phyloP scores from a whole-genome alignment of 352 stramenopile genomes.

The Phytophthora pinifolia region DNA sequence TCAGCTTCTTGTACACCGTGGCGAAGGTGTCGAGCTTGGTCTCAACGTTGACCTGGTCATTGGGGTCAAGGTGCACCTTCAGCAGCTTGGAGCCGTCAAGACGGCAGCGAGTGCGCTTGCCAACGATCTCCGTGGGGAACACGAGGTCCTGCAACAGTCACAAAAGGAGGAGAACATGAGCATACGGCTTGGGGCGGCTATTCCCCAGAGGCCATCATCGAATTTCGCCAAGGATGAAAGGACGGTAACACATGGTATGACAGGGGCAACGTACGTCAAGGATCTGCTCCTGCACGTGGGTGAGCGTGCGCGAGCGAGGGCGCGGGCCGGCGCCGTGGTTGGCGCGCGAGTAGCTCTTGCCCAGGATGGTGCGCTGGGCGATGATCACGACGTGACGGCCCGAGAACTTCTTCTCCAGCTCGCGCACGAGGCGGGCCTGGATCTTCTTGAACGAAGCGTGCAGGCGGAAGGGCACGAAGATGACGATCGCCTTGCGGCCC shows the following conservation, averaged over 20 bases:
- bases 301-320: slow-evolving; percentile 97
- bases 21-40: slow-evolving; percentile 99
- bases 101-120: slow-evolving; percentile 98
- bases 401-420: slow-evolving; percentile 99
- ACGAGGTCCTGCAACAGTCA: slow-evolving; percentile 93
- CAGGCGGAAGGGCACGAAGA: slow-evolving; percentile 99
- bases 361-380: slow-evolving; percentile 98
- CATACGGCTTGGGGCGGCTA: slow-evolving; percentile 89
- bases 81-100: slow-evolving; percentile 97
- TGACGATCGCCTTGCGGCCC: slow-evolving; percentile 97
- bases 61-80: slow-evolving; percentile 98
- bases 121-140: slow-evolving; percentile 99
- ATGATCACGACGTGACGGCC: slow-evolving; percentile 99
- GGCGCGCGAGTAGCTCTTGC: slow-evolving; percentile 95
- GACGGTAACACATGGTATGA: slow-evolving; percentile 11
- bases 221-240: slow-evolving; percentile 39
- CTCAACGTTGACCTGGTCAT: slow-evolving; percentile 99
- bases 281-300: slow-evolving; percentile 98
- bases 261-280: slow-evolving; percentile 91
- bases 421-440: slow-evolving; percentile 96
- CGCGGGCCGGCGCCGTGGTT: slow-evolving; percentile 95
- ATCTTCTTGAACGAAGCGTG: slow-evolving; percentile 99
- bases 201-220: slow-evolving; percentile 89
- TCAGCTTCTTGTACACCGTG: slow-evolving; percentile 99
- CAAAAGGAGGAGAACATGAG: slow-evolving; percentile 46